Conservation (phyloP, 345 rosid genomes). For the Leavenworthia alabamica region DNA sequence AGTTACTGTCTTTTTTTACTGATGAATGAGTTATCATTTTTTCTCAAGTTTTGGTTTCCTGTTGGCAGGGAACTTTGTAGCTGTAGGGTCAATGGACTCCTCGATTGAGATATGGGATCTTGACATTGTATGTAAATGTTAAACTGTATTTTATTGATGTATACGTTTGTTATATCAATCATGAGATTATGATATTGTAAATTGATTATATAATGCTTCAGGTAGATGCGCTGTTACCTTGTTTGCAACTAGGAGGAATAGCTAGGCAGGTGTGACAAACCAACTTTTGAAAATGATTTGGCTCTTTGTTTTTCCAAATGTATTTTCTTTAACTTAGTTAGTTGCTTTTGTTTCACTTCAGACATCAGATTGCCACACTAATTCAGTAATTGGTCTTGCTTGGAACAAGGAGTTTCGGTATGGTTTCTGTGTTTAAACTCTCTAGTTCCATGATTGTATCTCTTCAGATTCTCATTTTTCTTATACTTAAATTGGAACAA, state of each 20-base stretch:
- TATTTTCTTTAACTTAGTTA: not conserved
- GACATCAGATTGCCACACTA: conserved; percentile 67
- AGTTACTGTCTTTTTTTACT: not conserved
- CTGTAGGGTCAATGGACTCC: conserved; percentile 64
- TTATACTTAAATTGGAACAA: conserved; percentile 5
- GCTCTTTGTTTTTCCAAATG: no score
- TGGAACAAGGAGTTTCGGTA: conserved; percentile 89
- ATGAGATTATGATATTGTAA: not conserved
- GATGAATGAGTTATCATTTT: not conserved
- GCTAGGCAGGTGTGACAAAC: conserved; percentile 35
- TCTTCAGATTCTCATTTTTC: not conserved
- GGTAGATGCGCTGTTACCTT: conserved; percentile 67
- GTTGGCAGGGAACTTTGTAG: conserved; percentile 69
- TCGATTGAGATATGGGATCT: conserved; percentile 89
- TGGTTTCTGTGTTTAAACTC: conserved; percentile 4
- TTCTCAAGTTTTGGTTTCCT: not conserved
- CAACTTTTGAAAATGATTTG: no score
- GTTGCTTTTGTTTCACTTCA: conserved; percentile 33
- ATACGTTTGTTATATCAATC: not conserved
- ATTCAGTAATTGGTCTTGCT: conserved; percentile 76
- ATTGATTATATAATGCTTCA: conserved; percentile 26
- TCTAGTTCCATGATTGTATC: not conserved
- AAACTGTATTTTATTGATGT: not conserved
- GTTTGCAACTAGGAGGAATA: conserved; percentile 49
- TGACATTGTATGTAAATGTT: conserved; percentile 50